A percentile compares a stretch with the other conserved stretches of the same genome.
phyloP scores from a whole-genome alignment of 2,329 filamentous ascomycete species.

The Neurospora sp. region DNA sequence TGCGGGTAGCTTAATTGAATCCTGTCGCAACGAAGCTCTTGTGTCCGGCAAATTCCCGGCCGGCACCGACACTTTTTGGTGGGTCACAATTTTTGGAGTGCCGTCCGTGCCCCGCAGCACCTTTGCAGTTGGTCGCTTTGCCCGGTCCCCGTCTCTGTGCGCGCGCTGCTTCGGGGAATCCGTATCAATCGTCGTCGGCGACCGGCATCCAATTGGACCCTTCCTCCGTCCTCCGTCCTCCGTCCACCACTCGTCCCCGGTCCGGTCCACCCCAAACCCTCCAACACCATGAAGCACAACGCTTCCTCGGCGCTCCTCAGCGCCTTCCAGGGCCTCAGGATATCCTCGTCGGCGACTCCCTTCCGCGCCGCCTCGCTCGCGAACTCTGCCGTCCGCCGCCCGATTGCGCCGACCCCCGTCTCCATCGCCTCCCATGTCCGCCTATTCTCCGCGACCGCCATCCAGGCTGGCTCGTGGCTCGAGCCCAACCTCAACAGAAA shows the following conservation, averaged over 20 bases:
- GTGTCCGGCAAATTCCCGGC: neutral
- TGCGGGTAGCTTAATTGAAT: neutral
- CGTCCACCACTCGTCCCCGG: conserved; percentile 1
- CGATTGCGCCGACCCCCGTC: conserved; percentile 21
- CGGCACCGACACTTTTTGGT: neutral
- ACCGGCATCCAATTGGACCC: neutral
- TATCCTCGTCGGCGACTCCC: conserved; percentile 29
- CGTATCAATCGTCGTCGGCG: neutral
- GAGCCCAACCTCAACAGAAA: conserved; percentile 67
- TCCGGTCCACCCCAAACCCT: conserved; percentile 17
- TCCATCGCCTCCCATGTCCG: conserved; percentile 38
- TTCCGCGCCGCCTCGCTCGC: conserved; percentile 27
- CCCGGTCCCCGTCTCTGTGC: neutral
- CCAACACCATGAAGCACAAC: conserved; percentile 33
- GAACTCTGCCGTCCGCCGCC: conserved; percentile 20
- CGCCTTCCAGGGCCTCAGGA: conserved; percentile 41
- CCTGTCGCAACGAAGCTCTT: neutral
- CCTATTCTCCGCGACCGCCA: conserved; percentile 62
- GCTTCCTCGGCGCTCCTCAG: conserved; percentile 34
- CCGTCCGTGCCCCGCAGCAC: neutral
- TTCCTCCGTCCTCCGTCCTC: neutral
- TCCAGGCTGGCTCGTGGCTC: conserved; percentile 63
- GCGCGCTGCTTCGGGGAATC: neutral
- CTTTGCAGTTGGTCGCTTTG: neutral
- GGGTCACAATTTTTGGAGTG: neutral